Evolutionary conservation across 805 yeast genomes (phyloP).

Genomic region (Ogataea siamensis): DNA sequence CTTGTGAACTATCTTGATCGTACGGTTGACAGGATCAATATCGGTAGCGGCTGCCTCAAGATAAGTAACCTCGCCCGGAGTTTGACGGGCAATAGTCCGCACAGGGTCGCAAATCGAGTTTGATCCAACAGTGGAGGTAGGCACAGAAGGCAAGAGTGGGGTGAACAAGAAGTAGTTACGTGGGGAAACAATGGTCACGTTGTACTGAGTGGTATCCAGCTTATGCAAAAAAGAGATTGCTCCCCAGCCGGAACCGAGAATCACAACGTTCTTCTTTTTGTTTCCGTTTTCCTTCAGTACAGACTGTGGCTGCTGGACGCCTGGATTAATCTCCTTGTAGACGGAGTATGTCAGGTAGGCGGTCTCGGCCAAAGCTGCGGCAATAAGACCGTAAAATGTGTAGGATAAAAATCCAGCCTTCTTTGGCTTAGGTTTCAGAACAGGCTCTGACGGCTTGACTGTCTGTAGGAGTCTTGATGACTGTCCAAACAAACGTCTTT

Average conservation of each 20-base stretch:
- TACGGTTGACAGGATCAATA: constrained; percentile 71
- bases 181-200: constrained; percentile 87
- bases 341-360: constrained; percentile 62
- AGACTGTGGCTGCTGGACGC: constrained; percentile 56
- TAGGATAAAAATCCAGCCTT: constrained; percentile 34
- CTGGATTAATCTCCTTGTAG: constrained; percentile 60
- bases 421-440: constrained; percentile 8
- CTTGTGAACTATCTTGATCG: constrained; percentile 56
- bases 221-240: constrained; percentile 77
- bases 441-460: constrained; percentile 2
- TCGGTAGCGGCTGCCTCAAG: constrained; percentile 88
- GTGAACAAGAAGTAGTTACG: constrained; percentile 93
- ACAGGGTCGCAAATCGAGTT: constrained; percentile 94
- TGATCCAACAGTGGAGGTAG: constrained; percentile 86
- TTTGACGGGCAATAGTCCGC: constrained; percentile 71
- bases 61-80: constrained; percentile 72
- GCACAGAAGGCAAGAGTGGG: constrained; percentile 90
- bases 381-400: constrained; percentile 48
- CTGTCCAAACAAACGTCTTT: constrained; percentile 5
- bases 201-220: constrained; percentile 81
- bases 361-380: constrained; percentile 47
- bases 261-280: constrained; percentile 67
- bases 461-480: constrained; percentile 3
- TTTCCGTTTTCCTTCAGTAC: constrained; percentile 46
- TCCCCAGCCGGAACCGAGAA: constrained; percentile 92